A percentile compares a stretch with the other conserved stretches of the same genome.
These are phyloP conservation scores for Xylaria polymorpha DNA, from an alignment of 2,329 filamentous ascomycete species.

Conservation along the genomic window DNA sequence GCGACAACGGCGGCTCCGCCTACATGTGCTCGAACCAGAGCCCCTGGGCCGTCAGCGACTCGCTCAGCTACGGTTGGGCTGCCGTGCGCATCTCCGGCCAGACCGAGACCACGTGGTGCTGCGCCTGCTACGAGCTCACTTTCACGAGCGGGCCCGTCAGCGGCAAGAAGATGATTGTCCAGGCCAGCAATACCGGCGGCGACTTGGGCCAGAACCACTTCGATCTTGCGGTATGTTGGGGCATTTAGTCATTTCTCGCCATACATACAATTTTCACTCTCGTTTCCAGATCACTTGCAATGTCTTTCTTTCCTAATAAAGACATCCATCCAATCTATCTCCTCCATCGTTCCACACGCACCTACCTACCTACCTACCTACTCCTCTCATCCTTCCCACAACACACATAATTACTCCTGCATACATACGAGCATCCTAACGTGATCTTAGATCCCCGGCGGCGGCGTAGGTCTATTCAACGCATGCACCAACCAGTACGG, in stretches of 20 bases:
- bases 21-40: slow-evolving; percentile 72
- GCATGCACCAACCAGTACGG: slow-evolving; percentile 59
- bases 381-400: background rate
- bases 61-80: slow-evolving; percentile 72
- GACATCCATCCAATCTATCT: background rate
- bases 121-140: slow-evolving; percentile 70
- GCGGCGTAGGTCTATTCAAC: slow-evolving; percentile 65
- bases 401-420: slow-evolving; percentile 1
- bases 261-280: no score
- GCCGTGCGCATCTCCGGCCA: slow-evolving; percentile 67
- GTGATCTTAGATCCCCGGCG: slow-evolving; percentile 57
- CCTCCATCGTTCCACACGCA: background rate
- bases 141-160: slow-evolving; percentile 65
- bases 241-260: background rate
- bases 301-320: background rate
- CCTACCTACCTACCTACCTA: background rate
- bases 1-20: slow-evolving; percentile 64
- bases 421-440: slow-evolving; percentile 6
- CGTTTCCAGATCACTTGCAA: background rate
- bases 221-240: slow-evolving; percentile 58
- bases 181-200: slow-evolving; percentile 69
- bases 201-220: slow-evolving; percentile 67
- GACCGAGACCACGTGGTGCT: slow-evolving; percentile 72
- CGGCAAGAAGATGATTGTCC: slow-evolving; percentile 70
- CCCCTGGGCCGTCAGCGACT: slow-evolving; percentile 70